Conservation (phyloP, 768 basidiomycete species). For the Psilocybe cubensis region DNA sequence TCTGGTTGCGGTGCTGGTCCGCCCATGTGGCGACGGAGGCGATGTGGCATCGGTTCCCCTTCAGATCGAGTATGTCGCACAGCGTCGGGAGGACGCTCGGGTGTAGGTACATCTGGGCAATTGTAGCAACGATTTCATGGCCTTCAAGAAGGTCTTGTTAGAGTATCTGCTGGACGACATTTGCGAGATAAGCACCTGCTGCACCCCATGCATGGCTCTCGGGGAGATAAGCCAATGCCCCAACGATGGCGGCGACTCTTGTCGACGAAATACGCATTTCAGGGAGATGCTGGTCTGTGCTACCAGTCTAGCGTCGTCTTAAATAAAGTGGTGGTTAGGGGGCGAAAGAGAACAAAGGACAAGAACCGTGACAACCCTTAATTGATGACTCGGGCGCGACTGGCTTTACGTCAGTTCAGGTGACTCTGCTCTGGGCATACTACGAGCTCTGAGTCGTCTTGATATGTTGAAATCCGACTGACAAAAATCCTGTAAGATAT, state of each 20-base stretch:
- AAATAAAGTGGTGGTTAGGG: background rate
- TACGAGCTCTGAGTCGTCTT: too few species aligned
- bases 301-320: background rate
- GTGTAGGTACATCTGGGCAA: slow-evolving; percentile 91
- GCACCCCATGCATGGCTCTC: slow-evolving; percentile 45
- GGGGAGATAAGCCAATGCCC: slow-evolving; percentile 16
- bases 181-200: slow-evolving; percentile 29
- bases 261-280: slow-evolving; percentile 12
- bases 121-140: slow-evolving; percentile 92
- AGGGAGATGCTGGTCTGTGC: background rate
- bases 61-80: slow-evolving; percentile 68
- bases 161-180: background rate
- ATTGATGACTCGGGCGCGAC: slow-evolving; percentile 1
- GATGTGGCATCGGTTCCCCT: slow-evolving; percentile 60
- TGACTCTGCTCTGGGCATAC: too few species aligned
- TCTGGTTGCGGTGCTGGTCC: slow-evolving; percentile 64
- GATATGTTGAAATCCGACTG: too few species aligned
- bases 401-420: background rate
- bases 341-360: slow-evolving; percentile 6
- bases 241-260: slow-evolving; percentile 2
- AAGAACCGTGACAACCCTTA: background rate
- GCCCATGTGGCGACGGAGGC: slow-evolving; percentile 91
- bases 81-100: slow-evolving; percentile 68
- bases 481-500: too few species aligned
- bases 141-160: slow-evolving; percentile 51